These are phyloP conservation scores for Lentinula novae-zelandiae DNA, from an alignment of 1,284 basidiomycete species.

Conservation along the genomic window DNA sequence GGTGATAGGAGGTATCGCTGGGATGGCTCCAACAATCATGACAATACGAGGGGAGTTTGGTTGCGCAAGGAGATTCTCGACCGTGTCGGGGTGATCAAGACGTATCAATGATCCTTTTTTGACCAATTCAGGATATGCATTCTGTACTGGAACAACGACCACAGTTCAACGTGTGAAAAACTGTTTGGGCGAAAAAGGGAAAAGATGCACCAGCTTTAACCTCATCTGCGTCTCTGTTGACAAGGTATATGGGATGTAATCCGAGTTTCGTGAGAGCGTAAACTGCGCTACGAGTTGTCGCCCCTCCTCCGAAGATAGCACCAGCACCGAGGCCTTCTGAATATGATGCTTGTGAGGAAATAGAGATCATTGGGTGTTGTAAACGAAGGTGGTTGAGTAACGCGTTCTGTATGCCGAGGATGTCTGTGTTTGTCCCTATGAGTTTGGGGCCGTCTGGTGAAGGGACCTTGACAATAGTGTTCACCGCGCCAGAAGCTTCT, in stretches of 20 bases:
- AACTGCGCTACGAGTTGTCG: constrained; percentile 17
- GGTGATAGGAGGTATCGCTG: constrained; percentile 14
- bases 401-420: constrained; percentile 16
- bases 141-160: constrained; percentile 5
- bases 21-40: constrained; percentile 19
- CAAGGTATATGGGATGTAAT: constrained; percentile 17
- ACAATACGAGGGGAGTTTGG: constrained; percentile 8
- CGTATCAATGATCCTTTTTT: constrained; percentile 12
- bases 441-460: constrained; percentile 11
- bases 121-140: constrained; percentile 12
- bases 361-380: constrained; percentile 6
- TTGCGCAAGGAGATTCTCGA: constrained; percentile 14
- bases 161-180: background rate
- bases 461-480: constrained; percentile 19
- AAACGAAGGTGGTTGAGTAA: constrained; percentile 14
- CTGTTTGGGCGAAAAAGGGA: background rate
- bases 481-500: constrained; percentile 16
- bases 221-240: constrained; percentile 16
- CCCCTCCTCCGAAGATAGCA: constrained; percentile 18
- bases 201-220: constrained; percentile 4
- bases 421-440: constrained; percentile 19
- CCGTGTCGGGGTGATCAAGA: constrained; percentile 12
- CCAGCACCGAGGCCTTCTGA: constrained; percentile 10
- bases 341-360: constrained; percentile 10
- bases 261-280: constrained; percentile 17